Percentiles rank a stretch among this genome's conserved stretches.
phyloP scores from a whole-genome alignment of 495 filamentous ascomycete genomes.

The Bombardia bombarda region DNA sequence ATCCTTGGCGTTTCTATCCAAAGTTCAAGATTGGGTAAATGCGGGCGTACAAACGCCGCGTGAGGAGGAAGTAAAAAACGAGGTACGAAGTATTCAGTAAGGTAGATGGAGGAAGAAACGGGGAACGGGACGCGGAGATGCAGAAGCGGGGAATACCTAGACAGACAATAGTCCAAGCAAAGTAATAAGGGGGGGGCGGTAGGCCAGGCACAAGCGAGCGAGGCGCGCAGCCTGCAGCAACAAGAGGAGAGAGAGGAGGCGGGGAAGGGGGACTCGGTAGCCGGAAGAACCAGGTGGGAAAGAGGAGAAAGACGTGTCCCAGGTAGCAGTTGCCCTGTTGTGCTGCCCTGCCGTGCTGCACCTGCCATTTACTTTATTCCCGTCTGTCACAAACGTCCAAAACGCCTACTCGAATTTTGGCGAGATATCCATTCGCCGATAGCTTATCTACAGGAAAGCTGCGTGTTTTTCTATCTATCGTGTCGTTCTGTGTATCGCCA shows the following conservation, averaged over 20 bases:
- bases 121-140: slow-evolving; percentile 6
- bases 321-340: no score
- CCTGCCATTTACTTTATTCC: no score
- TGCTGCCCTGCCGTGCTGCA: no score
- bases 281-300: slow-evolving; percentile 16
- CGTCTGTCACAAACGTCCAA: no score
- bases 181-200: background rate
- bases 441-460: no score
- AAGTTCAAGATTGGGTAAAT: slow-evolving; percentile 20
- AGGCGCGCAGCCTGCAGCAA: slow-evolving; percentile 7
- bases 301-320: slow-evolving; percentile 9
- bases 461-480: no score
- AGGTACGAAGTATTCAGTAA: no score
- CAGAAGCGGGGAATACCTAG: slow-evolving; percentile 19
- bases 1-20: no score
- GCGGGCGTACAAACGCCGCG: slow-evolving; percentile 12
- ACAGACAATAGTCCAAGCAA: no score
- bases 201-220: slow-evolving; percentile 12
- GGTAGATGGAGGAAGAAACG: slow-evolving; percentile 6
- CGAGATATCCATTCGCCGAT: no score
- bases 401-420: no score
- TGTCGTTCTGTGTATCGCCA: no score
- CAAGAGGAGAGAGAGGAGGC: slow-evolving; percentile 22
- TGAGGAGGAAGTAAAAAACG: slow-evolving; percentile 8
- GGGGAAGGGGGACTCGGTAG: slow-evolving; percentile 21